These are phyloP conservation scores for Castanea crenata DNA, from an alignment of 306 rosid species.

Conservation along the genomic window DNA sequence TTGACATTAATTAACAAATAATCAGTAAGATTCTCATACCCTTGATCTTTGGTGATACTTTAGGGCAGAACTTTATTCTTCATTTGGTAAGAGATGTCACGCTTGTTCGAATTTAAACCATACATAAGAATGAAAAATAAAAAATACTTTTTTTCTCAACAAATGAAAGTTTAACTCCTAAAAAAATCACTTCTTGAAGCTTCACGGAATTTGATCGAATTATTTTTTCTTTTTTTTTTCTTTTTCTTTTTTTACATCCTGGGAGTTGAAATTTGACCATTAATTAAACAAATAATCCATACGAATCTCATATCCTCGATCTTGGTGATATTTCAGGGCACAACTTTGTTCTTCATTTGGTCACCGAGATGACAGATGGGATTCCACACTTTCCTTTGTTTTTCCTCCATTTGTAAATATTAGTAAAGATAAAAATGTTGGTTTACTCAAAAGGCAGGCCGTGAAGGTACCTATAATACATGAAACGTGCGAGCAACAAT, in stretches of 20 bases:
- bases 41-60: background rate
- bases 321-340: background rate
- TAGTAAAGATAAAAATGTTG: background rate
- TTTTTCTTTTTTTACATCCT: too few species aligned
- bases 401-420: conserved; percentile 13
- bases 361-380: background rate
- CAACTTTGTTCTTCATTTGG: background rate
- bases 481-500: conserved; percentile 31
- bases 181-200: too few species aligned
- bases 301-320: background rate
- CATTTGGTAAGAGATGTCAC: background rate
- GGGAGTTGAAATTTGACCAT: background rate
- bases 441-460: conserved; percentile 5
- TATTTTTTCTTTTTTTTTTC: too few species aligned
- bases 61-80: background rate
- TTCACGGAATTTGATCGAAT: too few species aligned
- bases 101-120: too few species aligned
- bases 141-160: too few species aligned
- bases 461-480: conserved; percentile 5
- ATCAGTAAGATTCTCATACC: conserved; percentile 3
- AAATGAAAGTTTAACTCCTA: too few species aligned
- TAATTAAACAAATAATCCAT: conserved; percentile 25
- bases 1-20: conserved; percentile 30
- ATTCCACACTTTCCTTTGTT: conserved; percentile 8
- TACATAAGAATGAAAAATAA: too few species aligned